A percentile compares a stretch with the other conserved stretches of the same genome.
Conservation (phyloP, 768 basidiomycete species). For the Suillus weaverae region DNA sequence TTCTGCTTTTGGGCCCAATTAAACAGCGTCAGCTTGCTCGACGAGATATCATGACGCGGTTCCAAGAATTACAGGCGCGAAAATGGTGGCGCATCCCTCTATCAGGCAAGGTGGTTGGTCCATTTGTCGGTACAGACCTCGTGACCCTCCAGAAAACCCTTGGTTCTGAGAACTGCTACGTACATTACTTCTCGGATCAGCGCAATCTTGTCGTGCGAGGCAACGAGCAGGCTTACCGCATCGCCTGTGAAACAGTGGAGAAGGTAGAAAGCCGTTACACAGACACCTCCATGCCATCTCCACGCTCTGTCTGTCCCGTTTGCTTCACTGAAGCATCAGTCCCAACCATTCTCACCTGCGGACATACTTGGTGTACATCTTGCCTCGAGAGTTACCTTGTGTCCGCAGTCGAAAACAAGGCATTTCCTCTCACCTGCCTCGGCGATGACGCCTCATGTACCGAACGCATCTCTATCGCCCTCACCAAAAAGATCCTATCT, state of each 20-base stretch:
- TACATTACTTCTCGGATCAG: conserved; percentile 40
- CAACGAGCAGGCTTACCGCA: conserved; percentile 35
- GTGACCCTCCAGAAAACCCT: conserved; percentile 45
- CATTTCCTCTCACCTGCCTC: conserved; percentile 74
- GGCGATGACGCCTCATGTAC: conserved; percentile 62
- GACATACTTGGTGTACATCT: conserved; percentile 65
- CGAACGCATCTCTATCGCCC: conserved; percentile 51
- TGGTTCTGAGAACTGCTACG: conserved; percentile 55
- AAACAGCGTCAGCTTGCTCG: conserved; percentile 41
- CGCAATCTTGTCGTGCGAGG: conserved; percentile 57
- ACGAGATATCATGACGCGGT: conserved; percentile 46
- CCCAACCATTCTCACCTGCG: conserved; percentile 58
- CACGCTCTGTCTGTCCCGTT: conserved; percentile 53
- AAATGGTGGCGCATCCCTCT: conserved; percentile 47
- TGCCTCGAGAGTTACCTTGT: conserved; percentile 62
- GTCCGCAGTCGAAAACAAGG: conserved; percentile 54
- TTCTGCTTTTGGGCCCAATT: conserved; percentile 53
- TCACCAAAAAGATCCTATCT: conserved; percentile 51
- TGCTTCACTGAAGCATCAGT: conserved; percentile 59
- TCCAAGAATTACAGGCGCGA: conserved; percentile 43
- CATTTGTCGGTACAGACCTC: conserved; percentile 50
- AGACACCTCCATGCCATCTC: conserved; percentile 15
- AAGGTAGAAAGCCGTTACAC: conserved; percentile 34
- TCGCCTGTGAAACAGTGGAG: conserved; percentile 42
- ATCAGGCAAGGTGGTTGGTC: conserved; percentile 42